Evolutionary conservation across 495 filamentous ascomycete species (phyloP).

Genomic region (Aspergillus wentii): DNA sequence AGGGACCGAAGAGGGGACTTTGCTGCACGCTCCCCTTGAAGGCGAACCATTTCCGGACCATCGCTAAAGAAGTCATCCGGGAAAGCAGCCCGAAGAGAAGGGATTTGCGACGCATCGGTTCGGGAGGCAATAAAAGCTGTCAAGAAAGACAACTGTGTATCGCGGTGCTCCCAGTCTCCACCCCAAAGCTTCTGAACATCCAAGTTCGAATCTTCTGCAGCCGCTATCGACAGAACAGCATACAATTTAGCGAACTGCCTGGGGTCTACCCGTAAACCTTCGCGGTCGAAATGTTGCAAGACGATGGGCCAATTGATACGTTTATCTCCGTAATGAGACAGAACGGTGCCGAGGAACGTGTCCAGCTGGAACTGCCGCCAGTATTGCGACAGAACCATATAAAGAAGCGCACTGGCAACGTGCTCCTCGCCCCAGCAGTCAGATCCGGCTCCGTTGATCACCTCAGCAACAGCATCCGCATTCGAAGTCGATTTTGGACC

Average conservation of each 20-base stretch:
- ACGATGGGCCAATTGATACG: constrained; percentile 78
- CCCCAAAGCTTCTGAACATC: constrained; percentile 89
- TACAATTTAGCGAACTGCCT: constrained; percentile 78
- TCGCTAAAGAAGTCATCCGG: constrained; percentile 69
- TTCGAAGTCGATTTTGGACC: constrained; percentile 59
- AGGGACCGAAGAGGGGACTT: constrained; percentile 84
- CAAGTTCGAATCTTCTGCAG: constrained; percentile 53
- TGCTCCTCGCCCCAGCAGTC: constrained; percentile 75
- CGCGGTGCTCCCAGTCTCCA: constrained; percentile 77
- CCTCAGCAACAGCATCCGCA: constrained; percentile 50
- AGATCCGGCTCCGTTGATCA: constrained; percentile 61
- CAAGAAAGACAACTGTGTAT: constrained; percentile 87
- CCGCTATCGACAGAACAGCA: constrained; percentile 65
- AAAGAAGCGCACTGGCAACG: constrained; percentile 75
- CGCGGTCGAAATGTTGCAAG: constrained; percentile 77
- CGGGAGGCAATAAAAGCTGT: constrained; percentile 74
- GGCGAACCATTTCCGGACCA: constrained; percentile 62
- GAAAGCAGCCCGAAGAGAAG: constrained; percentile 73
- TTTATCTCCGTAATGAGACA: constrained; percentile 49
- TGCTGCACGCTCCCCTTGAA: constrained; percentile 67
- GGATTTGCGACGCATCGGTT: constrained; percentile 77
- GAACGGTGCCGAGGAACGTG: constrained; percentile 63
- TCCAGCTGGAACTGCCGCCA: constrained; percentile 64
- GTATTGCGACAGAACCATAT: constrained; percentile 68
- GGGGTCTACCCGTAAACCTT: constrained; percentile 66